phyloP scores from a whole-genome alignment of 2,329 filamentous ascomycete genomes.

The Xylaria sp. region DNA sequence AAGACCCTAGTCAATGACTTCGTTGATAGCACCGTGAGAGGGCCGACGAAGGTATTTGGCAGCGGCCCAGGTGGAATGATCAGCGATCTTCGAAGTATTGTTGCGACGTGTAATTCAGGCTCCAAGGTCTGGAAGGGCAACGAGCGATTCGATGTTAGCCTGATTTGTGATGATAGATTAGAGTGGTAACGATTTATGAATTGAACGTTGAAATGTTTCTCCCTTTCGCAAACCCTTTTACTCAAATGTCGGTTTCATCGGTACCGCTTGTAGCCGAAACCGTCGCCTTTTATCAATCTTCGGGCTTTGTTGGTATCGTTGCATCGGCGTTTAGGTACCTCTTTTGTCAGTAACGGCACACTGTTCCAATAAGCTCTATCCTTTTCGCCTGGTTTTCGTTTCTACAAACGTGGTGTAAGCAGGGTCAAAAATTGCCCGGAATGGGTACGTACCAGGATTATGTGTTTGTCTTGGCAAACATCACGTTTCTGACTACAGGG shows the following conservation, averaged over 20 bases:
- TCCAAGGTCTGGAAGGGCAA: conserved; percentile 63
- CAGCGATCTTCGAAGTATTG: conserved; percentile 58
- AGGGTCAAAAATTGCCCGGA: neutral
- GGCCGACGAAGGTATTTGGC: conserved; percentile 61
- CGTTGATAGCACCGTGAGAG: conserved; percentile 51
- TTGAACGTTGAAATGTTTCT: too few species aligned
- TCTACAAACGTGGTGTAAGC: neutral
- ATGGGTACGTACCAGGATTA: neutral
- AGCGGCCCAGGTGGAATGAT: conserved; percentile 67
- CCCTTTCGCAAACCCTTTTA: too few species aligned
- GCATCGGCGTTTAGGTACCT: neutral
- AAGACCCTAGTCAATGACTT: conserved; percentile 54
- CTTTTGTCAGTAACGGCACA: neutral
- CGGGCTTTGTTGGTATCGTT: neutral
- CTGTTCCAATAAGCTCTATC: neutral
- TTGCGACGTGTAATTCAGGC: conserved; percentile 59
- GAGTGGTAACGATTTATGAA: conserved; percentile 48
- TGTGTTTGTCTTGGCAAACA: neutral
- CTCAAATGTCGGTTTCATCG: neutral
- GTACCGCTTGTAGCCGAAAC: neutral
- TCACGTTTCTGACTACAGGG: neutral
- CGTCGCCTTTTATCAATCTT: neutral
- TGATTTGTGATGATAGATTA: conserved; percentile 66
- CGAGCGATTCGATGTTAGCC: conserved; percentile 58
- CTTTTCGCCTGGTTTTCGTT: neutral